Percentiles rank a stretch among this genome's conserved stretches.
Evolutionary conservation across 2,329 filamentous ascomycete species (phyloP).

Genomic region (Claviceps fusiformis): DNA sequence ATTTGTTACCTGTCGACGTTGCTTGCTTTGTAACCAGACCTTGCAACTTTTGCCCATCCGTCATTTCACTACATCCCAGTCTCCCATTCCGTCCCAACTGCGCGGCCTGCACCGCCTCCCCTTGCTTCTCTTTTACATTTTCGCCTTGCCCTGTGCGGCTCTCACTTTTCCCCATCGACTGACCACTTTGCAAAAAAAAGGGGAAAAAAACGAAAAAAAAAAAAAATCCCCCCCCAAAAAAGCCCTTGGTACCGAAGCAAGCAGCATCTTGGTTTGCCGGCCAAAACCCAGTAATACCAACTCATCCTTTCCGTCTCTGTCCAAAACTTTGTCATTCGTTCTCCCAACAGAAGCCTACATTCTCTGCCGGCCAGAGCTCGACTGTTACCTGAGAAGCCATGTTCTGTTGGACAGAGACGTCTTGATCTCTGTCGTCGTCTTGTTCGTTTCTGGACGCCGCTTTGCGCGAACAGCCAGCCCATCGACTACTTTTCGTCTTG

Average conservation of each 20-base stretch:
- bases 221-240: no score
- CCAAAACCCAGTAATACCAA: neutral
- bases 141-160: neutral
- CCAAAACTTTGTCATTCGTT: neutral
- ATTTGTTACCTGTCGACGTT: neutral
- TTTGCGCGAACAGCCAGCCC: neutral
- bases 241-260: neutral
- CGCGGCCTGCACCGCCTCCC: neutral
- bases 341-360: neutral
- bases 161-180: neutral
- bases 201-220: no score
- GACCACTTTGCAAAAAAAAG: neutral
- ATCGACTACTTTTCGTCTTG: neutral
- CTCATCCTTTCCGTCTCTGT: neutral
- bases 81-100: neutral
- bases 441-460: neutral
- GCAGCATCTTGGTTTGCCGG: neutral
- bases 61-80: neutral
- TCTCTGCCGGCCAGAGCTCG: slow-evolving; percentile 7
- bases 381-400: neutral
- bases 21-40: neutral
- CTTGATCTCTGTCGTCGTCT: neutral
- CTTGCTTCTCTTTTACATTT: neutral
- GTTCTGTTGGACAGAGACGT: neutral
- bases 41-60: neutral